phyloP scores from a whole-genome alignment of 768 basidiomycete genomes.

The Mycena amicta region DNA sequence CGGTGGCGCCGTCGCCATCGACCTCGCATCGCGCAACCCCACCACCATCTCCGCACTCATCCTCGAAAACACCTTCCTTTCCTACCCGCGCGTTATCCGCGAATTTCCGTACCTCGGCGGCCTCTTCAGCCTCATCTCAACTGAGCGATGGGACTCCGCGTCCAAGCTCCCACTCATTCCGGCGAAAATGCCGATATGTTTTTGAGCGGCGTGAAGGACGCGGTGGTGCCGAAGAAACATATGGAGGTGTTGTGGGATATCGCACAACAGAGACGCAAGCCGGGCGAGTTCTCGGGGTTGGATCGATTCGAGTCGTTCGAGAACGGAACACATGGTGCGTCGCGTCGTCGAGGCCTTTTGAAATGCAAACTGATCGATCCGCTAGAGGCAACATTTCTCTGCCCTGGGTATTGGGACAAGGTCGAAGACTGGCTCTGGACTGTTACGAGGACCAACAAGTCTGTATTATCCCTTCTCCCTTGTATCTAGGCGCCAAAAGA shows the following conservation, averaged over 20 bases:
- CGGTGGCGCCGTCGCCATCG: slow-evolving; percentile 75
- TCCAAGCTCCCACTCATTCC: slow-evolving; percentile 42
- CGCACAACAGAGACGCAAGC: slow-evolving; percentile 20
- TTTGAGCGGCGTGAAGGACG: slow-evolving; percentile 58
- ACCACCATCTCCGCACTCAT: slow-evolving; percentile 60
- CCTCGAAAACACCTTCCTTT: slow-evolving; percentile 75
- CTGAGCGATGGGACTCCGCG: slow-evolving; percentile 70
- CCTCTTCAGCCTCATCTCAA: slow-evolving; percentile 61
- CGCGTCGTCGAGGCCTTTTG: not conserved
- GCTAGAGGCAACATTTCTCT: slow-evolving; percentile 5
- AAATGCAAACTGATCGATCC: not conserved
- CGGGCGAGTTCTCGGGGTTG: slow-evolving; percentile 19
- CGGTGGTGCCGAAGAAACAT: slow-evolving; percentile 55
- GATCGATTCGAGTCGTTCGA: slow-evolving; percentile 11
- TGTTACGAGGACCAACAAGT: too few species aligned
- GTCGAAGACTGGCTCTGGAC: not conserved
- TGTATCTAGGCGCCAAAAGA: too few species aligned
- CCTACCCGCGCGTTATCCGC: slow-evolving; percentile 44
- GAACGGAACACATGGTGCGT: slow-evolving; percentile 1
- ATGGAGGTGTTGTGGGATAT: slow-evolving; percentile 57
- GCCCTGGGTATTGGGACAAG: not conserved
- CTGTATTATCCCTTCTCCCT: too few species aligned
- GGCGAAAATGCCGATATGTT: slow-evolving; percentile 55
- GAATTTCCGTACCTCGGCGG: slow-evolving; percentile 28
- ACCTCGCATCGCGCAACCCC: slow-evolving; percentile 65